Base-by-base conservation (phyloP, 2,329 filamentous ascomycete species). In the Knufia petricola region DNA sequence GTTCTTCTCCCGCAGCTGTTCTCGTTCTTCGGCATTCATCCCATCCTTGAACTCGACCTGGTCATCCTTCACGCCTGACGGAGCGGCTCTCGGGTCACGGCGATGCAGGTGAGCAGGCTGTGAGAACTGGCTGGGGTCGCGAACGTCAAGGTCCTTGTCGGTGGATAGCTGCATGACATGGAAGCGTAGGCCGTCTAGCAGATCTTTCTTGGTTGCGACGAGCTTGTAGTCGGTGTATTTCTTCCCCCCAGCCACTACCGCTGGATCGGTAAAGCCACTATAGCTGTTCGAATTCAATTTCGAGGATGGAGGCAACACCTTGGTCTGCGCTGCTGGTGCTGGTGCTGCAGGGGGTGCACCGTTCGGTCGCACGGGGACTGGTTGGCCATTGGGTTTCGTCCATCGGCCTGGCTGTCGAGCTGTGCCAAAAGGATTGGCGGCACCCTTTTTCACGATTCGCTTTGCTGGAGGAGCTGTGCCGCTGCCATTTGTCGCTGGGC, bases 21-120 rank as follows among this genome's bases (percentile, higher is more conserved):
- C 61, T 38, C 59, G 60, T 51, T 65, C 65, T 6, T 64, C 63
- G 4, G 55, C 56, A 42, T 84, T 79, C 20, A 79, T 73, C 61
- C 85, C 84, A 49, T 79, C 74, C 32, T 77, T 72, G 55, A 80
- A 72, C 48, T 82, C 78, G 24, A 82, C 57, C 19, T 52, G 28
- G 17, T 58, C 52, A 23, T 69, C 68, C 46, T 64, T 61, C 26
- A 61, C 61, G 56, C 46, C 67, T 56, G 54, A 77, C 0, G 81
- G 72, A 40, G 75, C 80, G 58, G 80, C 82, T 59, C 82, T 79
- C 15, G 89, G 87, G 63, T 95, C 89, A 49, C 92, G 84, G 54
- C 92, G 82, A 63, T 96, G 89, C 31, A 98, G 71, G 31, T 87
- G 83, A 26, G 96, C 85, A 0, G 92, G 92, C 23, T 88, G 80